Evolutionary conservation across 129 eudicot genomes (phyloP).

Genomic region (Ambrosia trifida): DNA sequence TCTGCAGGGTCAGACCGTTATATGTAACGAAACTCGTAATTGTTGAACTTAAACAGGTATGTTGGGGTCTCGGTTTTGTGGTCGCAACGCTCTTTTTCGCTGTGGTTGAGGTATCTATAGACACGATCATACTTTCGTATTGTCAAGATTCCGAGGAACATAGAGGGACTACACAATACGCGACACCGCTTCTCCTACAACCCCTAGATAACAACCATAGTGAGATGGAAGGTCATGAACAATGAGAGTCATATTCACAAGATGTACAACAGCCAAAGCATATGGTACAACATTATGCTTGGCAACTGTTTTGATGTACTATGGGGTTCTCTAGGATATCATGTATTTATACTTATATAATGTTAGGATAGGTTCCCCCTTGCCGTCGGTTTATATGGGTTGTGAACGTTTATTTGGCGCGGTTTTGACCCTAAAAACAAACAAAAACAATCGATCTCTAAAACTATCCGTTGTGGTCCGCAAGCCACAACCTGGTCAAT

Average conservation of each 20-base stretch:
- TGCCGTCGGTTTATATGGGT: neutral
- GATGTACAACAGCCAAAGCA: slow-evolving; percentile 20
- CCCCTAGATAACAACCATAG: slow-evolving; percentile 62
- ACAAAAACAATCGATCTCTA: no score
- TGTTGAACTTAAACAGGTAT: slow-evolving; percentile 51
- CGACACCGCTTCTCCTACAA: slow-evolving; percentile 82
- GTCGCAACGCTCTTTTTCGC: slow-evolving; percentile 87
- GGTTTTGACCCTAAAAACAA: no score
- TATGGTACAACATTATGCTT: neutral
- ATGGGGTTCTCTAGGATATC: slow-evolving; percentile 16
- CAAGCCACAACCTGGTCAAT: no score
- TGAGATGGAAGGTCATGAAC: slow-evolving; percentile 71
- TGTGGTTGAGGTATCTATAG: slow-evolving; percentile 89
- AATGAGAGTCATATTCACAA: slow-evolving; percentile 31
- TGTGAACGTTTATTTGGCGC: no score
- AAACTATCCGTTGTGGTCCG: no score
- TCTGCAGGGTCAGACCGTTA: neutral
- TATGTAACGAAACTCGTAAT: neutral
- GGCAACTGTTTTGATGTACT: neutral
- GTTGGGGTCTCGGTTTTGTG: slow-evolving; percentile 83
- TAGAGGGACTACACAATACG: slow-evolving; percentile 85
- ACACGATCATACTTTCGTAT: slow-evolving; percentile 85
- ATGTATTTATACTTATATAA: slow-evolving; percentile 17
- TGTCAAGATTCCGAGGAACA: slow-evolving; percentile 93
- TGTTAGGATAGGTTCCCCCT: slow-evolving; percentile 8